These are phyloP conservation scores for Coemansia javaensis DNA, from an alignment of 192 early-diverging fungal species.

Conservation along the genomic window DNA sequence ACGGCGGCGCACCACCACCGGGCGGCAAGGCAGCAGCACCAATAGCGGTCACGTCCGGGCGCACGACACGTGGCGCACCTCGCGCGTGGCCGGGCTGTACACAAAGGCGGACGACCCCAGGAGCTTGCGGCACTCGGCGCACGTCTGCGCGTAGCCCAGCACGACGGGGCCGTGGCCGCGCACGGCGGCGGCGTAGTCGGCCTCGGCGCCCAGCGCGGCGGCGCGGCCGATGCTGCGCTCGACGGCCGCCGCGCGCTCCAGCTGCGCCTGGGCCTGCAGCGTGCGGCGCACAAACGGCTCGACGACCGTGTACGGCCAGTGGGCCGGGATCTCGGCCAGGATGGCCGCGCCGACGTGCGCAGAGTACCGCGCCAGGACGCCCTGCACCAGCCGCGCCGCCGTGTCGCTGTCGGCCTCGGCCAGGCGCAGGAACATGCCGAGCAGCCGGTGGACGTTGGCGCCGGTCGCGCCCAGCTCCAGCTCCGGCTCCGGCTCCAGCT, in stretches of 20 bases:
- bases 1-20: no score
- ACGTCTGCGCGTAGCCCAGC: conserved; percentile 40
- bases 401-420: conserved; percentile 25
- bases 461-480: background rate
- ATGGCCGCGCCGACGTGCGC: background rate
- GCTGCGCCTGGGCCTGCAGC: conserved; percentile 4
- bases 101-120: conserved; percentile 47
- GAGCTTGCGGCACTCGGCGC: conserved; percentile 40
- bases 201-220: background rate
- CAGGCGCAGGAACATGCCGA: conserved; percentile 18
- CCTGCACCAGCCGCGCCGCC: conserved; percentile 27
- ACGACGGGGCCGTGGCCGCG: conserved; percentile 3
- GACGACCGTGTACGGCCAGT: conserved; percentile 25
- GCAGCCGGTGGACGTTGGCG: conserved; percentile 7
- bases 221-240: conserved; percentile 15
- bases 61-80: conserved; percentile 39
- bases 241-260: conserved; percentile 1
- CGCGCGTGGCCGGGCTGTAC: conserved; percentile 6
- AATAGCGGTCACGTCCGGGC: no score
- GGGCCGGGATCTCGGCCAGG: conserved; percentile 20
- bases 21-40: background rate
- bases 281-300: conserved; percentile 27
- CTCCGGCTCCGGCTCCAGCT: no score
- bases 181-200: background rate
- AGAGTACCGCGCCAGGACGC: conserved; percentile 10